Percentiles rank a stretch among this genome's conserved stretches.
Conservation (phyloP, 257 asterid species). For the Solanum virginianum region DNA sequence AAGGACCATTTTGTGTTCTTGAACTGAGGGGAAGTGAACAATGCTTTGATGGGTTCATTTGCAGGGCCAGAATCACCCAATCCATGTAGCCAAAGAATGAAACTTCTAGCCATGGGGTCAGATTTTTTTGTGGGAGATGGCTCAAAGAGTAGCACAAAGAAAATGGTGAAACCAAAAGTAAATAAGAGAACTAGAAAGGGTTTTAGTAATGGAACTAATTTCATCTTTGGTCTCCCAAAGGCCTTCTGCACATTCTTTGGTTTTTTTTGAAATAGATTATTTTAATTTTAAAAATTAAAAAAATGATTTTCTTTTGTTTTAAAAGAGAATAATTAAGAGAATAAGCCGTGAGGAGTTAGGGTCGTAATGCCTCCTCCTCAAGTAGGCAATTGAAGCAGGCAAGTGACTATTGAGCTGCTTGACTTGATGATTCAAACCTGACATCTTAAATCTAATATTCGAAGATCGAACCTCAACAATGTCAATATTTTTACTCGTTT, state of each 20-base stretch:
- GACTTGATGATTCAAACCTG: too few species aligned
- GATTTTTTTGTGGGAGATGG: conserved; percentile 8
- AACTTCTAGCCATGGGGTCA: conserved; percentile 58
- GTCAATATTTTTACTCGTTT: too few species aligned
- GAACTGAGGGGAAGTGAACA: conserved; percentile 72
- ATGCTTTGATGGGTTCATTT: conserved; percentile 75
- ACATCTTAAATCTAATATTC: too few species aligned
- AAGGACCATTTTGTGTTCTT: conserved; percentile 71
- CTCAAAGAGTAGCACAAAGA: conserved; percentile 25
- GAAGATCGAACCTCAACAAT: too few species aligned
- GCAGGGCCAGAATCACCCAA: conserved; percentile 97
- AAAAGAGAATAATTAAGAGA: too few species aligned
- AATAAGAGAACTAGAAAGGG: conserved; percentile 28
- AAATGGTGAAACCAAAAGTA: conserved; percentile 44
- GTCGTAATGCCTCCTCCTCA: too few species aligned
- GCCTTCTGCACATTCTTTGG: not conserved
- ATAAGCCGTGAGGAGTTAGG: too few species aligned
- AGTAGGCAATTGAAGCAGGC: too few species aligned
- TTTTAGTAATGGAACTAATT: conserved; percentile 16
- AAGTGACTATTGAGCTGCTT: too few species aligned
- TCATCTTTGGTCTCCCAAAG: conserved; percentile 23
- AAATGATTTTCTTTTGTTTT: not conserved
- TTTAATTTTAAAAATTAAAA: not conserved
- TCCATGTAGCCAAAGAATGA: conserved; percentile 88
- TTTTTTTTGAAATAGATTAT: not conserved